Base-by-base conservation (phyloP, 176 grass and related monocot genomes). In the Panicum miliaceum region DNA sequence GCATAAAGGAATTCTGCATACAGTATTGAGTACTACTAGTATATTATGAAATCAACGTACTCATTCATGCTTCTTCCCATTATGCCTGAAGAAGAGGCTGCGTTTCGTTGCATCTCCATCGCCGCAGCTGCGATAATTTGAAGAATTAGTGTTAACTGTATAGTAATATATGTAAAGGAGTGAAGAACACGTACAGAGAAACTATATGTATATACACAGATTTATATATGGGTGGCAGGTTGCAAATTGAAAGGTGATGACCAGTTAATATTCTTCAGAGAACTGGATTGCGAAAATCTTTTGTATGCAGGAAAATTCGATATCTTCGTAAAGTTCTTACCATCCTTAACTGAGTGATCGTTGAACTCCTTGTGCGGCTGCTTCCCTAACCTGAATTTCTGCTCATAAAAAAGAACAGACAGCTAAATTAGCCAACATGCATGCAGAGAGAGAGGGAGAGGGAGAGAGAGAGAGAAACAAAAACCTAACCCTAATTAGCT, bases 341-440 rank as follows among this genome's bases (percentile, higher is more conserved):
- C 97, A 84, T 99, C 97, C 90, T 94, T 99, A 43, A 96, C 71
- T 2, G 90, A 89, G 75, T 94, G 93, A 35, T 99, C 97, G 38
- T 83, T 96, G 88, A 96, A 99, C 18, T 99, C 97, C 84, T 92
- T 99, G 57, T 99, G 91, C 7, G 97, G 97, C 62, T 99, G 97
- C 90, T 99, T 99, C 71, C 97, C 97, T 48, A 99, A 71, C 60
- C 96, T 82, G 82, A 97, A 97, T 91, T 97, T 97, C 96, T 98
- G 83, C 18, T 70, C 58, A 22, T 67, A 65, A 43, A 47, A 47
- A 68, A 81, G 13, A 53, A 9, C 58, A 79, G 1, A 82, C 29
- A 45, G 45, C 68, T 11, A 90, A 70, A 20, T 63, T 84, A 50
- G 38, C 57, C 37, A 60, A 22, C 57, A 3, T 19, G 2, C 8